Evolutionary conservation across 1,284 basidiomycete genomes (phyloP), one percentile per base, ranked within the genome.

Genomic region (Sparassis latifolia): DNA sequence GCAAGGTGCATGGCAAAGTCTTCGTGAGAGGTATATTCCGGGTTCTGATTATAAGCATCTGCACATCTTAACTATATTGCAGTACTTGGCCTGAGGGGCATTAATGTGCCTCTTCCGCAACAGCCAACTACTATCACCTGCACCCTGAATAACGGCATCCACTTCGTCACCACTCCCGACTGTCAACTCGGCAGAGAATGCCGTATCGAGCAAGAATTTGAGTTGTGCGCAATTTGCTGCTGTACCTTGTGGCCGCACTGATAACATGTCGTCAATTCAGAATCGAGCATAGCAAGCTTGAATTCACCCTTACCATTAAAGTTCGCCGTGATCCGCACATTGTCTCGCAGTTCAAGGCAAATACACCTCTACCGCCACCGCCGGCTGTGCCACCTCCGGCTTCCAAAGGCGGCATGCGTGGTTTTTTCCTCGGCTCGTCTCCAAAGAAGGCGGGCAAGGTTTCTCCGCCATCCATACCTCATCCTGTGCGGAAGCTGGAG

Each of bases 71-170:
- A 7, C 7, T 38, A 9, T 38, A n/a, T 38, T 38, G 12, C 59
- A 93, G 92, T 96, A n/a, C 65, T 90, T 30, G 84, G 84, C n/a
- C 75, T 92, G 50, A 86, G 80, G 61, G 77, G 76, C 41, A 70
- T 95, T 30, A 73, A 78, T 53, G 69, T 94, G 30, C 92, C 92
- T 1, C 58, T 96, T 9, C 92, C 92, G 0, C 69, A 71, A 12
- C 76, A 89, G 55, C 71, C 80, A 0, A 94, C 94, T 0, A 76
- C 73, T 35, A 77, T 97, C 58, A 86, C 86, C n/a, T 91, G 92
- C 64, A 93, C 92, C 0, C 75, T 99, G 52, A 96, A 97, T 70
- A 98, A 98, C 60, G 94, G 95, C 5, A 93, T 97, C 52, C 94
- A 98, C 69, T 95, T 89, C 58, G 96, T 99, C 50, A 92, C 91